Conservation (phyloP, 1,139 yeast genomes). For the Candida pseudoviswanathii region DNA sequence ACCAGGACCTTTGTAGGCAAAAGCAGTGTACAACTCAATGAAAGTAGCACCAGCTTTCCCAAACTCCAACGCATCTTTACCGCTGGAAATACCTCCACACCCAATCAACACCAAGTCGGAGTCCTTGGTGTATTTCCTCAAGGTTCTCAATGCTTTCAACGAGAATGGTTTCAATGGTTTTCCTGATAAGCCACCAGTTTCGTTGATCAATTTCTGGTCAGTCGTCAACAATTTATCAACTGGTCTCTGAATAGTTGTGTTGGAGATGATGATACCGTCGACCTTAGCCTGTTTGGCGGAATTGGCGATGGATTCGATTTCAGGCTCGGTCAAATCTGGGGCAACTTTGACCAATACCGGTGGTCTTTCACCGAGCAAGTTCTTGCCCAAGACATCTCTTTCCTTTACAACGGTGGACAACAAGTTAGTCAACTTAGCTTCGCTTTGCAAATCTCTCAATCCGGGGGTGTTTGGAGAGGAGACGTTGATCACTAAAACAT, state of each 20-base stretch:
- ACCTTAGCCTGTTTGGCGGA: constrained; percentile 77
- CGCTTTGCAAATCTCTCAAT: constrained; percentile 80
- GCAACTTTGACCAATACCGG: constrained; percentile 91
- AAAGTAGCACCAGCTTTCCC: constrained; percentile 93
- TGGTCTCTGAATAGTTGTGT: constrained; percentile 88
- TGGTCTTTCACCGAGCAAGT: constrained; percentile 50
- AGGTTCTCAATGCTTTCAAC: constrained; percentile 64
- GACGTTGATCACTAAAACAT: constrained; percentile 87
- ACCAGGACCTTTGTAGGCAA: constrained; percentile 94
- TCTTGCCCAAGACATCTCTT: constrained; percentile 48
- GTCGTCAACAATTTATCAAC: constrained; percentile 48
- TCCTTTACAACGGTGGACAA: constrained; percentile 65
- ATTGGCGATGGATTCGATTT: constrained; percentile 79
- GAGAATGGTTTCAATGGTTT: constrained; percentile 85
- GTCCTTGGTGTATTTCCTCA: constrained; percentile 77
- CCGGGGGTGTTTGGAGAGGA: constrained; percentile 98
- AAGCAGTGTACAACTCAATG: constrained; percentile 83
- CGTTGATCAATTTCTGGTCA: constrained; percentile 42
- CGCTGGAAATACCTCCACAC: constrained; percentile 89
- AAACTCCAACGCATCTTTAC: constrained; percentile 86
- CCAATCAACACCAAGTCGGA: constrained; percentile 77
- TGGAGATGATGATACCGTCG: constrained; percentile 91
- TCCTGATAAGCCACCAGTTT: constrained; percentile 91
- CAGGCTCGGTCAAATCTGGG: constrained; percentile 85
- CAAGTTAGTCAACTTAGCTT: constrained; percentile 67